Evolutionary conservation across 2,329 filamentous ascomycete species (phyloP).

Genomic region (Exophiala sp.): DNA sequence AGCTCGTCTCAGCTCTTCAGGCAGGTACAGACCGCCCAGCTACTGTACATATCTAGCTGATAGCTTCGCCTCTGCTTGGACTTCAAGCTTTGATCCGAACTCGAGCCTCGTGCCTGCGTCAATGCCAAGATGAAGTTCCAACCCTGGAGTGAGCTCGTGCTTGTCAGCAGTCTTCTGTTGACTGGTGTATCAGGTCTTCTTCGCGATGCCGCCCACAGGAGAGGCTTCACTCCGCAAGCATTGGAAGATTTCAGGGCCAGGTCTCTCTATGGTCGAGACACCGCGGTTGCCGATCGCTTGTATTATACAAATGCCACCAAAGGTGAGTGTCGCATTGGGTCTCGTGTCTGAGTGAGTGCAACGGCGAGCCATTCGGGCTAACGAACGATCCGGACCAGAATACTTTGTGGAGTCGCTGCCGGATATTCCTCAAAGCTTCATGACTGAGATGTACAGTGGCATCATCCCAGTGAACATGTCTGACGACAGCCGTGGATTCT

Average conservation of each 20-base stretch:
- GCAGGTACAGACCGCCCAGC: no score
- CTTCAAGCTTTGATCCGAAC: neutral
- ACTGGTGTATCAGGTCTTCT: constrained; percentile 3
- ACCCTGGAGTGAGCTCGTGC: constrained; percentile 5
- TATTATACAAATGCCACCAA: constrained; percentile 20
- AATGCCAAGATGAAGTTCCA: constrained; percentile 7
- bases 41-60: constrained; percentile 10
- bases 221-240: constrained; percentile 15
- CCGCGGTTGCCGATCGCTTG: neutral
- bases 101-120: no score
- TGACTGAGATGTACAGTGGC: constrained; percentile 25
- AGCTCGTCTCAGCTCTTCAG: neutral
- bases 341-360: neutral
- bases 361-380: no score
- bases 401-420: constrained; percentile 22
- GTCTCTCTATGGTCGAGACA: constrained; percentile 10
- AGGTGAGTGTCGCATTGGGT: constrained; percentile 6
- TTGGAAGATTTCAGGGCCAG: constrained; percentile 14
- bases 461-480: constrained; percentile 21
- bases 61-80: constrained; percentile 14
- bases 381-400: constrained; percentile 2
- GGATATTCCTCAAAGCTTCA: constrained; percentile 19
- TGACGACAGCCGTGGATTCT: constrained; percentile 17
- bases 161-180: constrained; percentile 11
- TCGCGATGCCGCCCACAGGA: constrained; percentile 12